Evolutionary conservation across 2,329 filamentous ascomycete genomes (phyloP), one percentile per base, ranked within the genome.

Genomic region (Penicillium vulpinum): DNA sequence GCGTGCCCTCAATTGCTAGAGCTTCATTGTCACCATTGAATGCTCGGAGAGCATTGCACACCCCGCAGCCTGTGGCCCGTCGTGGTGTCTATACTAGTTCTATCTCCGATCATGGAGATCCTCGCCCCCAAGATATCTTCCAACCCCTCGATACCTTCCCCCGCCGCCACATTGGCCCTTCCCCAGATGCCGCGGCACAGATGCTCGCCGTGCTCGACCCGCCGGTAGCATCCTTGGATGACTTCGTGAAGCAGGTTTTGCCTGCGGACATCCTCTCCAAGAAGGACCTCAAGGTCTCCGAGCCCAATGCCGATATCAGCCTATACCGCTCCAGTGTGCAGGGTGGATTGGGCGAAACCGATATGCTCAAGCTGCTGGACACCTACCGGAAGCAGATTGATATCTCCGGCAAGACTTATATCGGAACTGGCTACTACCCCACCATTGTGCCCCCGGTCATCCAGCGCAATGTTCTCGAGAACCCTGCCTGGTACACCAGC

Each of bases 401-500:
- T 63, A 79, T 84, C 31, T 81, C 82, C 51, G 80, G 82, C 62
- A 87, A 76, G 56, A 71, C 85, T 69, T 89, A 93, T 70, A 92
- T 96, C 63, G 93, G 93, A 5, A 86, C 85, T 56, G 93, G 93
- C 56, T 97, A 97, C 81, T 91, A 93, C 63, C 88, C 86, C 35
- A 93, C 91, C n/a, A 84, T 88, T 64, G 88, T 90, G 0, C 93
- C 93, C 5, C 85, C 91, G 54, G 92, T 97, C 56, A 96, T 97
- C 73, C 91, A 94, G 81, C 84, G 92, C 65, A 97, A 97, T 72
- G 83, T 97, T 5, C 80, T 97, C 57, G 92, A 97, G 81, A 93
- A 89, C 73, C 93, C 93, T 5, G 92, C 88, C 10, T 97, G 93
- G 93, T 97, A 97, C 75, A 97, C 93, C 39, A 96, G 92, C 78